Percentiles rank a stretch among this genome's conserved stretches.
These are phyloP conservation scores for Rusavskia elegans DNA, from an alignment of 495 filamentous ascomycete genomes.

Conservation along the genomic window DNA sequence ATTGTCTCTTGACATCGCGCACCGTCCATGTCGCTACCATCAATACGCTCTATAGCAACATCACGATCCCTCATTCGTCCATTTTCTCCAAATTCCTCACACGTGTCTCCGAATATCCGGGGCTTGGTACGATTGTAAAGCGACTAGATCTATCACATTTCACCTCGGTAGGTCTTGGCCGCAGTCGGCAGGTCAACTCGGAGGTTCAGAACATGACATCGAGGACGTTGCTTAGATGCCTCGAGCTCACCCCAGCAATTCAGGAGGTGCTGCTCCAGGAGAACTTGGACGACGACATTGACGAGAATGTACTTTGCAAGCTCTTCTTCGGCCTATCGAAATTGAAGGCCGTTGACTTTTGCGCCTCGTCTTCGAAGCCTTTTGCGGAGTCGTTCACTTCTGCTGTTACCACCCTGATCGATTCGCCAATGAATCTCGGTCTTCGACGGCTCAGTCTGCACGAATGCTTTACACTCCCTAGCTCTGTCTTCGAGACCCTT, in stretches of 20 bases:
- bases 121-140: constrained; percentile 62
- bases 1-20: constrained; percentile 59
- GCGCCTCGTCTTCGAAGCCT: constrained; percentile 52
- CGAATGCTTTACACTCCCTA: constrained; percentile 60
- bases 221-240: constrained; percentile 55
- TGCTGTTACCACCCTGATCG: constrained; percentile 24
- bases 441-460: constrained; percentile 62
- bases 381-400: constrained; percentile 50
- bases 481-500: constrained; percentile 51
- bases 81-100: constrained; percentile 76
- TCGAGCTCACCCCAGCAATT: constrained; percentile 60
- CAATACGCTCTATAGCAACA: constrained; percentile 61
- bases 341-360: constrained; percentile 61
- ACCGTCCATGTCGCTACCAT: constrained; percentile 63
- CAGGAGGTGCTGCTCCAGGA: constrained; percentile 74
- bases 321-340: constrained; percentile 52
- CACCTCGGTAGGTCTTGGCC: constrained; percentile 66
- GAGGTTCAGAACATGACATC: constrained; percentile 72
- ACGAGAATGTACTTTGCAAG: constrained; percentile 50
- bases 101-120: constrained; percentile 51
- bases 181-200: constrained; percentile 62
- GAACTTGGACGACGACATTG: constrained; percentile 67
- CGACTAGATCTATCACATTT: constrained; percentile 82
- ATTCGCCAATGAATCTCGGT: constrained; percentile 33
- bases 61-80: constrained; percentile 74